phyloP scores from a whole-genome alignment of 2,329 filamentous ascomycete species.

The Penicillium thymicola region DNA sequence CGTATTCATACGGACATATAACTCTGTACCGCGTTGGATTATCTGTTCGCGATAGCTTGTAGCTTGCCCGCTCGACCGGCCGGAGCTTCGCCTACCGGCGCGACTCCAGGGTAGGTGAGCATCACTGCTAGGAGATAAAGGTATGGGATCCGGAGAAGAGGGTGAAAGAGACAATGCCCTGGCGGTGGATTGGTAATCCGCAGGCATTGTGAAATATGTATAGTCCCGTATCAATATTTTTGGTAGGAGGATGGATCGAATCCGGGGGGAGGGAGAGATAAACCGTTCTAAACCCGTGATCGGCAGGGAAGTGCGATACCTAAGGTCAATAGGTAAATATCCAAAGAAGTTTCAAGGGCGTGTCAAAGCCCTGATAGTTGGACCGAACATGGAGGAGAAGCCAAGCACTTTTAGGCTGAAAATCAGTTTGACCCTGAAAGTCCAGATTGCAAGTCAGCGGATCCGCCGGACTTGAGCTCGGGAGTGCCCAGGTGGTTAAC shows the following conservation, averaged over 20 bases:
- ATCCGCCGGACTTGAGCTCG: slow-evolving; percentile 5
- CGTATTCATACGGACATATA: slow-evolving; percentile 32
- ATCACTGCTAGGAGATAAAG: slow-evolving; percentile 43
- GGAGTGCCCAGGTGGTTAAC: neutral
- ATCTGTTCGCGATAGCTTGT: slow-evolving; percentile 38
- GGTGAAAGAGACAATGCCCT: slow-evolving; percentile 54
- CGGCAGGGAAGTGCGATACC: neutral
- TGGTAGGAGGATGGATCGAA: slow-evolving; percentile 2
- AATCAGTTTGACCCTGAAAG: slow-evolving; percentile 3
- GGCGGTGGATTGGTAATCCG: slow-evolving; percentile 51
- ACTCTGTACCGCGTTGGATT: slow-evolving; percentile 36
- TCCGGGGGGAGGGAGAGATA: slow-evolving; percentile 13
- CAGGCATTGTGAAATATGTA: slow-evolving; percentile 35
- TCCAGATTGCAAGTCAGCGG: slow-evolving; percentile 7
- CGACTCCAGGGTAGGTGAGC: slow-evolving; percentile 53
- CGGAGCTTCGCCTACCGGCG: slow-evolving; percentile 41
- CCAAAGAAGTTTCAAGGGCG: slow-evolving; percentile 2
- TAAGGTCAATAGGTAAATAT: neutral
- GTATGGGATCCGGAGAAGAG: slow-evolving; percentile 43
- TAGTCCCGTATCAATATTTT: slow-evolving; percentile 5
- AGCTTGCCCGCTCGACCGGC: slow-evolving; percentile 32
- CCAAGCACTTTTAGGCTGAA: slow-evolving; percentile 4
- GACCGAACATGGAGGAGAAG: slow-evolving; percentile 7
- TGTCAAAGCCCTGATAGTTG: slow-evolving; percentile 26
- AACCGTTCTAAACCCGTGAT: slow-evolving; percentile 4